Evolutionary conservation across 306 rosid genomes (phyloP).

Genomic region (Cucurbita maxima): DNA sequence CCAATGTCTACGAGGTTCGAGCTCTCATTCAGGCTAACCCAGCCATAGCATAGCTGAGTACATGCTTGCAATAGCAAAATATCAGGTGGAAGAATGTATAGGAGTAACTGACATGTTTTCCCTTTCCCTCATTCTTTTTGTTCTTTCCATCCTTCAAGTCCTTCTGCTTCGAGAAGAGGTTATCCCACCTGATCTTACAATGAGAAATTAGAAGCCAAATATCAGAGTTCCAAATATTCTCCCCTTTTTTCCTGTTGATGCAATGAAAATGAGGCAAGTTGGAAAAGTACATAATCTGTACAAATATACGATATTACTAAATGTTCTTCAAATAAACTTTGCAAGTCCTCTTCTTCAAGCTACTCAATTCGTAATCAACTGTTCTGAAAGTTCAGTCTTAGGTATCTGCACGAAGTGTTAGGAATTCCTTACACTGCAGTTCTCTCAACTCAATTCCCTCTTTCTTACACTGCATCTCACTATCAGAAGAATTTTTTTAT

Average conservation of each 20-base stretch:
- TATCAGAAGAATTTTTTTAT: too few relatives aligned
- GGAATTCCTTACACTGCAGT: too few relatives aligned
- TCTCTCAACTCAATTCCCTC: too few relatives aligned
- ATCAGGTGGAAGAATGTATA: constrained; percentile 87
- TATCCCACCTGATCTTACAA: constrained; percentile 26
- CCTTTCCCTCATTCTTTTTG: constrained; percentile 48
- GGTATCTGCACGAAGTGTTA: constrained; percentile 22
- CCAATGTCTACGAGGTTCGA: constrained; percentile 82
- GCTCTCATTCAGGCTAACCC: constrained; percentile 68
- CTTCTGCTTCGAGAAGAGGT: constrained; percentile 54
- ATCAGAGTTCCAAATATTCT: neutral
- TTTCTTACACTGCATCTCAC: too few relatives aligned
- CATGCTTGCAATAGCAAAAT: constrained; percentile 92
- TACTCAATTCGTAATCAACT: neutral
- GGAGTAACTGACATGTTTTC: constrained; percentile 60
- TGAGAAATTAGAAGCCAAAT: neutral
- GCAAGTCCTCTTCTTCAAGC: neutral
- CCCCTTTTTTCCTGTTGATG: neutral
- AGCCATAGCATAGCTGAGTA: constrained; percentile 96
- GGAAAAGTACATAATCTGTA: neutral
- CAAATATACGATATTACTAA: neutral
- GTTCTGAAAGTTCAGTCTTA: neutral
- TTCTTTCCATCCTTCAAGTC: constrained; percentile 65
- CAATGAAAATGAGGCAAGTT: neutral
- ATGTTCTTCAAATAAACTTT: neutral